Conservation (phyloP, 805 yeast genomes). For the Kockiozyma suomiensis region DNA sequence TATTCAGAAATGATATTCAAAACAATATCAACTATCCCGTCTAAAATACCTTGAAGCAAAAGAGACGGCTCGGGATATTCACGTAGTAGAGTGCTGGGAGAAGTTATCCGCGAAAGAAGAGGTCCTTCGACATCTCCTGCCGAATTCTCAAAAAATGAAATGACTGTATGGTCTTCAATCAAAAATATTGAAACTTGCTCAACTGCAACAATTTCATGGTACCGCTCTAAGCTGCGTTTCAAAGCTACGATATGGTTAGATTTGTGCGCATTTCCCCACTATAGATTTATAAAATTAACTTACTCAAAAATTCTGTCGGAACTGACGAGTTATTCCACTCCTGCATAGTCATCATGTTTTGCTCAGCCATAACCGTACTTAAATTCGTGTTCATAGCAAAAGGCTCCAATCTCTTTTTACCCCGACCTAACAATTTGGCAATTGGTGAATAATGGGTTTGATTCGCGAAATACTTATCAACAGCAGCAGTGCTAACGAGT, state of each 20-base stretch:
- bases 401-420: constrained; percentile 23
- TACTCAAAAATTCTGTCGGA: constrained; percentile 41
- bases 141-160: constrained; percentile 60
- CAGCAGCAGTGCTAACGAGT: constrained; percentile 42
- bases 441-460: constrained; percentile 4
- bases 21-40: constrained; percentile 56
- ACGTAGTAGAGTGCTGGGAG: constrained; percentile 52
- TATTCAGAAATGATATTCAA: constrained; percentile 59
- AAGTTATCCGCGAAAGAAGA: constrained; percentile 51
- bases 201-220: constrained; percentile 52
- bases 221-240: constrained; percentile 50
- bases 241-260: constrained; percentile 40
- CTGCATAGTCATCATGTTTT: constrained; percentile 39
- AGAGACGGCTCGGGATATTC: constrained; percentile 56
- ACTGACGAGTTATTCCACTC: constrained; percentile 43
- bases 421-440: not conserved
- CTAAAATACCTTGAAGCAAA: constrained; percentile 57
- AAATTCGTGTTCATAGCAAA: constrained; percentile 14
- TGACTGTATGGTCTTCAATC: constrained; percentile 50
- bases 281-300: not conserved
- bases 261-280: no score
- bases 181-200: constrained; percentile 61
- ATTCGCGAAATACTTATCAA: constrained; percentile 22
- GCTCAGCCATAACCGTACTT: constrained; percentile 27
- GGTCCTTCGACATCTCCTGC: constrained; percentile 58